Base-by-base conservation (phyloP, 2,329 filamentous ascomycete species). In the Dissoconium aciculare region DNA sequence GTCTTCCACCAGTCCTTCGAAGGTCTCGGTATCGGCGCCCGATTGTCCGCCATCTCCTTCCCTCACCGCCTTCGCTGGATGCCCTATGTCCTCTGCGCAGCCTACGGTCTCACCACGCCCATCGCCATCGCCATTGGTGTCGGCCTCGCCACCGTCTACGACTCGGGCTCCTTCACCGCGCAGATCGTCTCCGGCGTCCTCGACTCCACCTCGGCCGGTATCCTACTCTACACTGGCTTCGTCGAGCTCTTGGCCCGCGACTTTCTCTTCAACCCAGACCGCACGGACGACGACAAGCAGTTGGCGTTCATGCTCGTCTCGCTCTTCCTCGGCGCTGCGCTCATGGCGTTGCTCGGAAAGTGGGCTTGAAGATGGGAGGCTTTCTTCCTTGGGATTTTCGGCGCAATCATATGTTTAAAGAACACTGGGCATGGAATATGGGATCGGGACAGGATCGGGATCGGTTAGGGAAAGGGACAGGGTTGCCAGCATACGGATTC, bases 1-100 rank as follows among this genome's bases (percentile, higher is more conserved):
- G 72, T 84, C 45, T 92, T 94, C 64, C 85, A 94, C 54, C 85
- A 94, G 53, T 82, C 80, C 21, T 92, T 94, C 38, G 85, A 94
- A 56, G 85, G 85, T 9, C 74, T 94, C 9, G 85, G 83, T 66
- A 67, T 94, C 4, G 85, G 85, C 13, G 75, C 84, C 3, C 77
- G 87, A 35, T 68, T 94, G 2, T 82, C 83, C 1, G 70, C 71
- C 2, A 72, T 82, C 0, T 67, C 71, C 0, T 94, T 83, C 78
- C 82, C 85, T 0, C 58, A 63, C 23, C 63, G 63, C 17, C 78
- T 79, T 50, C 55, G 59, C 19, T 78, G 71, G 69, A 75, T 84
- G 30, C 82, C 84, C 0, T 92, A 84, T 54, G 30, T 74, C 1
- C 68, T 94, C 10, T 83, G 68, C 1, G 26, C 71, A 1, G 66